Evolutionary conservation across 352 stramenopile species (phyloP), one percentile per base, ranked within the genome.

Genomic region (Phytophthora europaea): DNA sequence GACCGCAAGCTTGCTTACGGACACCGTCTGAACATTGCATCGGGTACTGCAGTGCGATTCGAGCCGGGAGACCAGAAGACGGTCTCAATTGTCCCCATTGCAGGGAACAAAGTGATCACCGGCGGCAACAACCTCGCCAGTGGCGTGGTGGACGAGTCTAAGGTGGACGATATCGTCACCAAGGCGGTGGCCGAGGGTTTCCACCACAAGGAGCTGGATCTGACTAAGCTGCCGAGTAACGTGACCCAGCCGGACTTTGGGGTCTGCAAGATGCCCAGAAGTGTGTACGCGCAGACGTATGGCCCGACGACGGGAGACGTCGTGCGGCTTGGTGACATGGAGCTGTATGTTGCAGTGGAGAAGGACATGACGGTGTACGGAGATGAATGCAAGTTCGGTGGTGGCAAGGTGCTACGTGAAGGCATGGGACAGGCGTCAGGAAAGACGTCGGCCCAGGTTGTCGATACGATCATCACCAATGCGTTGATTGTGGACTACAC

Each of bases 401-500:
- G 97, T 43, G 97, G 97, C 28, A 99, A 99, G 66, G 91, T 96
- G 36, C 67, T 95, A 33, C 87, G 89, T 23, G 89, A 96, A 81
- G 89, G 89, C 13, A 94, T 94, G 87, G 89, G 89, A 3, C 84
- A 93, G 61, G 83, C 87, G 6, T 85, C 83, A 16, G 87, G 88
- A 1, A 73, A 80, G 22, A 74, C 65, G 10, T 61, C 81, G 0
- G 52, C 50, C 38, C 67, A 90, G n/a, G 90, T 92, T 10, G 80
- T 99, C 50, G 97, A 99, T 77, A 94, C 85, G 22, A 97, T 99
- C 67, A 99, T 99, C 82, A 99, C 97, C 53, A 99, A 99, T 76
- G 97, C 97, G 2, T 80, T 99, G 7, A 96, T 99, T 78, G 72
- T 99, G 28, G 97, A 99, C 84, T 97, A 94, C 70, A 94, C 94